These are phyloP conservation scores for Phlegmacium glaucopus DNA, from an alignment of 768 basidiomycete genomes.

Conservation along the genomic window DNA sequence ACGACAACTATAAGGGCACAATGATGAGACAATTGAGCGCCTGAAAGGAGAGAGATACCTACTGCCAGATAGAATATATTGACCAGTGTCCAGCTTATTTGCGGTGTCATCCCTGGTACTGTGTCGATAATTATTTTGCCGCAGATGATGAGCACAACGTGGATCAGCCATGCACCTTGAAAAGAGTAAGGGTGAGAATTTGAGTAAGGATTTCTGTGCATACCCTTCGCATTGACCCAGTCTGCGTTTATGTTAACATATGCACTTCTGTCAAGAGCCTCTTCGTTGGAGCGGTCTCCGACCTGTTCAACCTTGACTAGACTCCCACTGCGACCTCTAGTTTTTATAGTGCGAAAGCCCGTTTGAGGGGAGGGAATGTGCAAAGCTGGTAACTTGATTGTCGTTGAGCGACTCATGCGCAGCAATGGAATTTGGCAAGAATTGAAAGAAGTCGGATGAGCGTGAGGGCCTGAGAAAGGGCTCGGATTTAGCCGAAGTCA, in stretches of 20 bases:
- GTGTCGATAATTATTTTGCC: slow-evolving; percentile 94
- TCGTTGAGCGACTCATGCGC: slow-evolving; percentile 48
- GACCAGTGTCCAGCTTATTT: slow-evolving; percentile 93
- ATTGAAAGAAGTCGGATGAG: slow-evolving; percentile 6
- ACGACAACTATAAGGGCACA: slow-evolving; percentile 63
- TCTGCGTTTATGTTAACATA: slow-evolving; percentile 86
- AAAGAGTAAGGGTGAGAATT: slow-evolving; percentile 1
- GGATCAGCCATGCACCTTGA: slow-evolving; percentile 96
- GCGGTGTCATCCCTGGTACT: slow-evolving; percentile 89
- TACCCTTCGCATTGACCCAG: slow-evolving; percentile 94
- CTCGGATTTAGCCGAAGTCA: neutral
- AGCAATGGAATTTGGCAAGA: slow-evolving; percentile 10
- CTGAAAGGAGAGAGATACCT: slow-evolving; percentile 26
- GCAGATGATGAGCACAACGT: slow-evolving; percentile 85
- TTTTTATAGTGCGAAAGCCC: slow-evolving; percentile 27
- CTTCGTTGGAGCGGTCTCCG: slow-evolving; percentile 67
- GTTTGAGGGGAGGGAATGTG: slow-evolving; percentile 32
- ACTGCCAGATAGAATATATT: slow-evolving; percentile 91
- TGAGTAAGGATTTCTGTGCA: slow-evolving; percentile 10
- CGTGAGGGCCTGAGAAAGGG: slow-evolving; percentile 3
- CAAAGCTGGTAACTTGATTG: slow-evolving; percentile 54
- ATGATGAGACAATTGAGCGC: slow-evolving; percentile 2
- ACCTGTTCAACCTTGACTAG: slow-evolving; percentile 86
- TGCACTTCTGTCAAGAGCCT: slow-evolving; percentile 73
- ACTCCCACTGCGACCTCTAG: slow-evolving; percentile 63